Base-by-base conservation (phyloP, 495 filamentous ascomycete genomes). In the Astrothelium macrocarpum region DNA sequence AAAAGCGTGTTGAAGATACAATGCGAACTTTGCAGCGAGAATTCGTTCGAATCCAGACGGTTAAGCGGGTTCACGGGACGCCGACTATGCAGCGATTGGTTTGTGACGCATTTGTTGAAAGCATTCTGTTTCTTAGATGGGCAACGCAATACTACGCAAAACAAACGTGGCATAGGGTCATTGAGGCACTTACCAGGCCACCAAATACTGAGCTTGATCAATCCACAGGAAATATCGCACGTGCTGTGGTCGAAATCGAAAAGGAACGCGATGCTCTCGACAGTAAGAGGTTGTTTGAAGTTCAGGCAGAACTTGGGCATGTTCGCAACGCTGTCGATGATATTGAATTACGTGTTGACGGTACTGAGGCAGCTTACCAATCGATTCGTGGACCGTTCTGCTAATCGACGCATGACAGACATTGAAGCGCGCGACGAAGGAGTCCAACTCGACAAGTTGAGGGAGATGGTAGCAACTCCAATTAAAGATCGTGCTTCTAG, bases 71-170 rank as follows among this genome's bases (percentile, higher is more conserved):
- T 56, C 49, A 56, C 20, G 49, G 25, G 7, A 26, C 49, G 20
- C 25, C 25, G 25, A 29, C 25, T 29, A 56, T 56, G 49, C 49
- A 56, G 25, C 20, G 49, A 5, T 16, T 56, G 7, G 29, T 56
- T 25, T 56, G 49, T 16, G 49, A 56, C 20, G 49, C 25, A 16
- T 56, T 56, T 56, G 25, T 56, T 5, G 49, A 56, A 25, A 56
- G 49, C 49, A 56, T 56, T 26, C 20, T 56, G 25, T 56, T 56
- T 25, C 49, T 56, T n/a, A 56, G 49, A 56, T 56, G 49, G 49
- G 49, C 49, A 1, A 29, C 49, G 25, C 49, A 25, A 29, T 56
- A 56, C 25, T 56, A 56, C 29, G 49, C 20, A 7, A n/a, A 56
- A 25, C 49, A 5, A 56, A 26, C 49, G 20, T 56, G 49, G 49